Conservation (phyloP, 768 basidiomycete species). For the Gymnopilus dilepis region DNA sequence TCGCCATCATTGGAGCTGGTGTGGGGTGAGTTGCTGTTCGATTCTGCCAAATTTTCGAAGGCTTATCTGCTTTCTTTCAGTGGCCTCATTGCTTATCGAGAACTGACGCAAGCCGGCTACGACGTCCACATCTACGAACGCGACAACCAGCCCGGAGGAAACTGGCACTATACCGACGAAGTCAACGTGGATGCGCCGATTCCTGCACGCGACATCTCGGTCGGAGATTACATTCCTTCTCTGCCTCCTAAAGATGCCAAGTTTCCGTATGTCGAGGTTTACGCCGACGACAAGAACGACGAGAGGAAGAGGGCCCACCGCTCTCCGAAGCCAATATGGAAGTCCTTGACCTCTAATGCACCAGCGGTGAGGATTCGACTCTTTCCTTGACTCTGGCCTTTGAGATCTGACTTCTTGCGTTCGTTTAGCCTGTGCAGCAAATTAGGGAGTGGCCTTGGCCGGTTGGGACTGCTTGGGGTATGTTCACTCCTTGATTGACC, state of each 20-base stretch:
- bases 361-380: slow-evolving; percentile 32
- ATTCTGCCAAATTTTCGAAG: not conserved
- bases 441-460: slow-evolving; percentile 39
- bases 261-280: slow-evolving; percentile 35
- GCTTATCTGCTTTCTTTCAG: slow-evolving; percentile 23
- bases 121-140: slow-evolving; percentile 44
- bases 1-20: slow-evolving; percentile 48
- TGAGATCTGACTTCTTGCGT: not conserved
- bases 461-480: slow-evolving; percentile 39
- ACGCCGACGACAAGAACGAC: slow-evolving; percentile 25
- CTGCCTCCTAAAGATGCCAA: slow-evolving; percentile 37
- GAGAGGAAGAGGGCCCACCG: slow-evolving; percentile 35
- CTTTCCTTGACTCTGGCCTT: not conserved
- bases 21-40: slow-evolving; percentile 35
- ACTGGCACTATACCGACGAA: slow-evolving; percentile 50
- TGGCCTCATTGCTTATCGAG: slow-evolving; percentile 42
- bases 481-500: not conserved
- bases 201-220: slow-evolving; percentile 36
- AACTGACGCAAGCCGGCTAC: slow-evolving; percentile 39
- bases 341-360: slow-evolving; percentile 38
- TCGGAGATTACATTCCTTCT: slow-evolving; percentile 42
- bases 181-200: slow-evolving; percentile 39
- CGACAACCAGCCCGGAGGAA: slow-evolving; percentile 44
- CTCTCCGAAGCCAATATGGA: slow-evolving; percentile 44
- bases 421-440: slow-evolving; percentile 33